These are phyloP conservation scores for Pseudisothecium myosuroides DNA, from an alignment of 225 moss, liverwort and hornwort species.

Conservation along the genomic window DNA sequence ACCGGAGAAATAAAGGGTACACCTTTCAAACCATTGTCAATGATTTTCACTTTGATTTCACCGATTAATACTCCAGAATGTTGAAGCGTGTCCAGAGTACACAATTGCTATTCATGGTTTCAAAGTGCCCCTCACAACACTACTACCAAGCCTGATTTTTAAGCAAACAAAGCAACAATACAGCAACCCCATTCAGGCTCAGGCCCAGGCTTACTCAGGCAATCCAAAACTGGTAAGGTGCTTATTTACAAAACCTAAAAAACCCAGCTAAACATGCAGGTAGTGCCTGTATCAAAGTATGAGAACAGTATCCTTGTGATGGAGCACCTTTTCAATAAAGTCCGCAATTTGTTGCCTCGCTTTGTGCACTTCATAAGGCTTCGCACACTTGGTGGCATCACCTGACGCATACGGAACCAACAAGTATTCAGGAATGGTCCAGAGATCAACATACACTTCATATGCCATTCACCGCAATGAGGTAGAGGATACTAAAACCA, in stretches of 20 bases:
- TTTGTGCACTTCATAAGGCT: conserved; percentile 70
- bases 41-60: background rate
- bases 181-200: background rate
- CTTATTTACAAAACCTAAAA: background rate
- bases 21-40: background rate
- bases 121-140: background rate
- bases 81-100: background rate
- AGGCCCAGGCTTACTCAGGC: background rate
- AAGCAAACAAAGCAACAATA: background rate
- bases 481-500: background rate
- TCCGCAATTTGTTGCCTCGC: conserved; percentile 56
- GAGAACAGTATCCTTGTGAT: background rate
- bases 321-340: conserved; percentile 55
- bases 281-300: background rate
- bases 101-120: background rate
- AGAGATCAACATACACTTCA: background rate
- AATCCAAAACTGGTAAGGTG: background rate
- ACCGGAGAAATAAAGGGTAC: background rate
- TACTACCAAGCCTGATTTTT: background rate
- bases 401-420: conserved; percentile 16
- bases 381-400: conserved; percentile 75
- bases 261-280: background rate
- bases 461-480: background rate
- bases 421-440: background rate
- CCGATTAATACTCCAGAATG: background rate